Evolutionary conservation across 2,329 filamentous ascomycete genomes (phyloP).

Genomic region (Paraphaeosphaeria minitans): DNA sequence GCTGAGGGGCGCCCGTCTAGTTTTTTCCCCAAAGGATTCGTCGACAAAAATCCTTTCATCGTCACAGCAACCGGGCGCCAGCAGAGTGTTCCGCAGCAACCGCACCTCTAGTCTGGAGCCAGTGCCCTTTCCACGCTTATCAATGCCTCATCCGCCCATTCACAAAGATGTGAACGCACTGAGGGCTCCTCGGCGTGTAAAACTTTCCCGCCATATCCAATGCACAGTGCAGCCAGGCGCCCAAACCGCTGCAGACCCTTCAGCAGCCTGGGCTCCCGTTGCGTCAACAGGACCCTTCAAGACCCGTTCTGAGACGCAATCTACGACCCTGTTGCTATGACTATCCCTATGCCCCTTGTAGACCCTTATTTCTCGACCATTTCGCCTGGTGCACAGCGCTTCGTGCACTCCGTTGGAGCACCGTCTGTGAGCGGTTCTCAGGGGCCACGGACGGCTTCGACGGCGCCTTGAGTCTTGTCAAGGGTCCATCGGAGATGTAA

Average conservation of each 20-base stretch:
- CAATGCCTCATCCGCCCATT: not conserved
- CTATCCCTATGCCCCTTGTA: not conserved
- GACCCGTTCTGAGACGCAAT: not conserved
- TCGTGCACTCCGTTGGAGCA: not conserved
- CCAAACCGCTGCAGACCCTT: not conserved
- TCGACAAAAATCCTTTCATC: not conserved
- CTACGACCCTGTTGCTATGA: not conserved
- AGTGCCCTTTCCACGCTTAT: not conserved
- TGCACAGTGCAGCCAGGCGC: not conserved
- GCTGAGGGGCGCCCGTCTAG: not conserved
- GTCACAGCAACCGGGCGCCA: slow-evolving; percentile 6
- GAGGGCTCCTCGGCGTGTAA: not conserved
- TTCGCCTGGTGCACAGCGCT: not conserved
- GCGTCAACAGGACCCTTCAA: not conserved
- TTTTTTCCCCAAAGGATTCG: not conserved
- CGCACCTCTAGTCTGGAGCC: not conserved
- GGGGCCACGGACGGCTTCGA: not conserved
- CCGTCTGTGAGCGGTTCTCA: not conserved
- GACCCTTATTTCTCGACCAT: not conserved
- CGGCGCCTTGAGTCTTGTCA: not conserved
- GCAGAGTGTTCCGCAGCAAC: not conserved
- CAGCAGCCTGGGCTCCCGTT: not conserved
- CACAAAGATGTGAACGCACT: not conserved
- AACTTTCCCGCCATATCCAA: not conserved
- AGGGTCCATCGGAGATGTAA: not conserved